Evolutionary conservation across 441 rosid genomes (phyloP), one percentile per base, ranked within the genome.

Genomic region (Gossypium trilobum): DNA sequence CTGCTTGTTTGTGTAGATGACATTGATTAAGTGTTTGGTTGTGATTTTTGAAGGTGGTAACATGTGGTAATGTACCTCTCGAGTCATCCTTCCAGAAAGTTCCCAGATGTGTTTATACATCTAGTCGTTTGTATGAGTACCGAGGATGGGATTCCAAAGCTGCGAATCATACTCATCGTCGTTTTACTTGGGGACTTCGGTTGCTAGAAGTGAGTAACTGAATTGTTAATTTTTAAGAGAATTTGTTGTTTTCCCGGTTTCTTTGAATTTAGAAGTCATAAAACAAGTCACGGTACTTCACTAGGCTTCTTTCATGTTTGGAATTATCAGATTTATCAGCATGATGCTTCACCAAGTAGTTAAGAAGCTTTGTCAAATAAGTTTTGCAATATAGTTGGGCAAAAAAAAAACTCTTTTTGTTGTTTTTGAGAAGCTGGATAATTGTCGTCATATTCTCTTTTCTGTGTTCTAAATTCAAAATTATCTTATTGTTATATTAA

Each of bases 91-190:
- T 89, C 78, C 93, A 87, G 57, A 92, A 88, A 77, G 89, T 95
- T 75, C 98, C 99, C 16, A 86, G 99, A 83, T 95, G 99, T 79
- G 97, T 95, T 54, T 95, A 91, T 78, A 88, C 97, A 54, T 92
- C 98, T 7, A 91, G 98, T 52, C 84, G 88, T 77, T 81, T 95
- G 70, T 88, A 87, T 9, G 99, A 95, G 86, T 95, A 95, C 74
- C 91, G 97, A 56, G 96, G 95, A 72, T 95, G 97, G 96, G 90
- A 88, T 80, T 92, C 97, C 11, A 95, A 95, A 83, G 93, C 98
- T 73, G 98, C 96, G 73, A 92, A 91, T 75, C 88, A 93, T 27
- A 87, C 87, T 27, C 99, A 95, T 79, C 98, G 87, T 33, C 84
- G 84, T 69, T 92, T 95, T 80, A 89, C 97, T 29, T 95, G 98